Conservation (phyloP, 495 filamentous ascomycete genomes). For the Pyrenula massariospora region DNA sequence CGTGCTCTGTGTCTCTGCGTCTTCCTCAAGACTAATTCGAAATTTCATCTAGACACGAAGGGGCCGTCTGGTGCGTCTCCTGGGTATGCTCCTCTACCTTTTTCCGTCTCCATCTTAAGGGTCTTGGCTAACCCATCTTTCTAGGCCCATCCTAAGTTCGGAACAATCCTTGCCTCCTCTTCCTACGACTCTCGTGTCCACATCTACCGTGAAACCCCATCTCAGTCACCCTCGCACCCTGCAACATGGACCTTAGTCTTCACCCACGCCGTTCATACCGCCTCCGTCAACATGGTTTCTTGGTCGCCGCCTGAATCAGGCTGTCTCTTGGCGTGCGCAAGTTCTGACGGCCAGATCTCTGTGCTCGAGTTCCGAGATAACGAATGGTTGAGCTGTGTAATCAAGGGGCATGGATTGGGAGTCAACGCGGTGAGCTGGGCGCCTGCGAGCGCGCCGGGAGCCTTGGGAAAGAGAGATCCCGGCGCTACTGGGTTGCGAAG, state of each 20-base stretch:
- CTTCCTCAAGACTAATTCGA: too few species aligned
- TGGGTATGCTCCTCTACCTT: slow-evolving; percentile 46
- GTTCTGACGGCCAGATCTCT: slow-evolving; percentile 80
- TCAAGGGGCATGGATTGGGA: slow-evolving; percentile 83
- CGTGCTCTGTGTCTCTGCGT: too few species aligned
- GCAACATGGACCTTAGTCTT: slow-evolving; percentile 70
- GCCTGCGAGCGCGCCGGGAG: slow-evolving; percentile 67
- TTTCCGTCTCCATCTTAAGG: slow-evolving; percentile 2
- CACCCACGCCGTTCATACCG: slow-evolving; percentile 83
- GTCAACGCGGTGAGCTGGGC: slow-evolving; percentile 96
- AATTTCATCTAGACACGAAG: slow-evolving; percentile 59
- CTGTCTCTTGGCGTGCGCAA: slow-evolving; percentile 88
- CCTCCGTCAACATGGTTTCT: slow-evolving; percentile 87
- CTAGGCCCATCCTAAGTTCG: slow-evolving; percentile 87
- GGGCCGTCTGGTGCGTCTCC: slow-evolving; percentile 90
- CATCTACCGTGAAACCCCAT: slow-evolving; percentile 85
- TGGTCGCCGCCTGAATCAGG: slow-evolving; percentile 96
- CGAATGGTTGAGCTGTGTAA: slow-evolving; percentile 69
- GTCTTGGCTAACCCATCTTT: slow-evolving; percentile 3
- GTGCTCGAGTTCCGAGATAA: slow-evolving; percentile 96
- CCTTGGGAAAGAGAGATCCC: slow-evolving; percentile 59
- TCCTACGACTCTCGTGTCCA: slow-evolving; percentile 95
- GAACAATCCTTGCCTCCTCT: slow-evolving; percentile 89
- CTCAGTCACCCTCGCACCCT: slow-evolving; percentile 30
- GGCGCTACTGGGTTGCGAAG: slow-evolving; percentile 48